phyloP scores from a whole-genome alignment of 768 basidiomycete genomes.

The Mycena alexandri region DNA sequence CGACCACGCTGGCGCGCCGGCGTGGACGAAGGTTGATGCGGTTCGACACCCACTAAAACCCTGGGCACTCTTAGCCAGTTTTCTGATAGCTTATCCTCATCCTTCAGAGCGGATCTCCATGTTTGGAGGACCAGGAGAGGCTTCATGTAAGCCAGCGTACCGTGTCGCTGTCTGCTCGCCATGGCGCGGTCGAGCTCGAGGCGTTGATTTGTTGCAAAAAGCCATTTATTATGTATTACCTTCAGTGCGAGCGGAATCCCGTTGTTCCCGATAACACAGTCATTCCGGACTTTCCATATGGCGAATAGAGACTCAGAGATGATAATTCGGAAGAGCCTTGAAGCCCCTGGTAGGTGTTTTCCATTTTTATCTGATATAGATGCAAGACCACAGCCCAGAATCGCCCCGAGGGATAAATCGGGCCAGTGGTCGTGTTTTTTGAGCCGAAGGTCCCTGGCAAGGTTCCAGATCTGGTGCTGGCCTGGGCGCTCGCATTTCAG shows the following conservation, averaged over 20 bases:
- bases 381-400: slow-evolving; percentile 29
- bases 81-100: slow-evolving; percentile 31
- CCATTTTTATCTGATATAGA: background rate
- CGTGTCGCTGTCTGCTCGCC: slow-evolving; percentile 28
- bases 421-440: background rate
- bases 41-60: slow-evolving; percentile 52
- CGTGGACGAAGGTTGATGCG: background rate
- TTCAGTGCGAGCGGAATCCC: slow-evolving; percentile 1
- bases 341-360: slow-evolving; percentile 8
- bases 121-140: slow-evolving; percentile 36
- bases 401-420: slow-evolving; percentile 27
- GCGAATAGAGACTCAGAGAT: slow-evolving; percentile 44
- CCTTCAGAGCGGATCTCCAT: slow-evolving; percentile 36
- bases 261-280: slow-evolving; percentile 38
- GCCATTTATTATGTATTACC: slow-evolving; percentile 38
- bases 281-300: slow-evolving; percentile 45
- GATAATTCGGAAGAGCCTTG: slow-evolving; percentile 38
- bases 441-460: background rate
- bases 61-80: slow-evolving; percentile 40
- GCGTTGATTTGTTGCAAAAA: slow-evolving; percentile 30
- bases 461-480: background rate
- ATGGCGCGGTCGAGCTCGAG: slow-evolving; percentile 36
- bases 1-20: background rate
- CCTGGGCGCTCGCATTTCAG: slow-evolving; percentile 21
- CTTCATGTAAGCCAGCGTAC: slow-evolving; percentile 23